A percentile compares a stretch with the other conserved stretches of the same genome.
These are phyloP conservation scores for Neurospora sp. DNA, from an alignment of 2,329 filamentous ascomycete species.

Conservation along the genomic window DNA sequence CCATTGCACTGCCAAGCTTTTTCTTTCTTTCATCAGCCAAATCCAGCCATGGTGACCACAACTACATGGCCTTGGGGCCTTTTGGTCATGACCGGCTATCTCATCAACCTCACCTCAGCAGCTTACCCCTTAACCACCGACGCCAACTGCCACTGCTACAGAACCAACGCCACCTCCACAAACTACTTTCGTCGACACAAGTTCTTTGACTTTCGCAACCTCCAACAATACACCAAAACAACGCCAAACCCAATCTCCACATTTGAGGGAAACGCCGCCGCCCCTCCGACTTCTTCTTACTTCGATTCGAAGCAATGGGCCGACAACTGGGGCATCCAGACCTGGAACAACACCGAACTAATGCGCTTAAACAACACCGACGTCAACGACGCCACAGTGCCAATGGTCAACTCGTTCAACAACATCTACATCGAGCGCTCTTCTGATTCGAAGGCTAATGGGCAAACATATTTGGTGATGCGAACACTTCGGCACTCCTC, in stretches of 20 bases:
- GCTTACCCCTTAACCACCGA: slow-evolving; percentile 18
- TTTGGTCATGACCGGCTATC: slow-evolving; percentile 8
- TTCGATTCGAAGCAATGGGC: slow-evolving; percentile 23
- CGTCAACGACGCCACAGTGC: slow-evolving; percentile 22
- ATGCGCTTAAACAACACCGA: slow-evolving; percentile 13
- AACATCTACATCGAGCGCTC: slow-evolving; percentile 31
- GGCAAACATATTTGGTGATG: slow-evolving; percentile 23
- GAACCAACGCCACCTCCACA: slow-evolving; percentile 24
- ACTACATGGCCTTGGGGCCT: slow-evolving; percentile 4
- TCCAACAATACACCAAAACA: slow-evolving; percentile 21
- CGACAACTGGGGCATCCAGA: slow-evolving; percentile 23
- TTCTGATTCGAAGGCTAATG: slow-evolving; percentile 19
- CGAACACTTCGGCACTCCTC: slow-evolving; percentile 23
- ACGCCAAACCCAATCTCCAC: slow-evolving; percentile 20
- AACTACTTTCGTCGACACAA: slow-evolving; percentile 26
- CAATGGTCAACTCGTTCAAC: slow-evolving; percentile 30
- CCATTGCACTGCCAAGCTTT: background rate
- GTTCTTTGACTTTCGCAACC: slow-evolving; percentile 29
- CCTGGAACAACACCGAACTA: slow-evolving; percentile 26
- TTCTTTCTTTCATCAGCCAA: background rate
- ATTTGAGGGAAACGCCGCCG: slow-evolving; percentile 20
- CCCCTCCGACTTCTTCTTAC: slow-evolving; percentile 22
- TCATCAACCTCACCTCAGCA: slow-evolving; percentile 7
- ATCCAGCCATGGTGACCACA: slow-evolving; percentile 4
- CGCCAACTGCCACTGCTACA: slow-evolving; percentile 26